phyloP scores from a whole-genome alignment of 1,139 yeast species.

The Yamadazyma songkhlaensis region DNA sequence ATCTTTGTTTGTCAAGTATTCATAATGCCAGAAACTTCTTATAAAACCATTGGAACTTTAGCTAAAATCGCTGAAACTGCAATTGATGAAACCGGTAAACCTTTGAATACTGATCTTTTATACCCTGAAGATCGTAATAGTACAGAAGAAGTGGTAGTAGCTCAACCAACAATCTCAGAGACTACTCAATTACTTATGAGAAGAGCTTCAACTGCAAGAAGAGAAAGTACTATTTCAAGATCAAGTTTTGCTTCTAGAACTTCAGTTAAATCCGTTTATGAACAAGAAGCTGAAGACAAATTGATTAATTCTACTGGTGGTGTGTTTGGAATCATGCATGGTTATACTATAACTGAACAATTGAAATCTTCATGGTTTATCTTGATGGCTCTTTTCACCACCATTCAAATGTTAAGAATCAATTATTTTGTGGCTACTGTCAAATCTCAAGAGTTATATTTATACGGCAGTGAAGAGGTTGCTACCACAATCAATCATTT shows the following conservation, averaged over 20 bases:
- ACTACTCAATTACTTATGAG: slow-evolving; percentile 42
- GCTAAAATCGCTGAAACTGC: slow-evolving; percentile 71
- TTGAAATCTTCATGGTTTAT: slow-evolving; percentile 74
- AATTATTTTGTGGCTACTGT: slow-evolving; percentile 91
- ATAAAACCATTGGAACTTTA: slow-evolving; percentile 66
- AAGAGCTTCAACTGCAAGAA: slow-evolving; percentile 28
- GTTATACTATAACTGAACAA: slow-evolving; percentile 58
- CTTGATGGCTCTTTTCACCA: slow-evolving; percentile 73
- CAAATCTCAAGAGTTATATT: slow-evolving; percentile 70
- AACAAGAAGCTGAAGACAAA: slow-evolving; percentile 60
- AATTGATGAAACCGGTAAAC: slow-evolving; percentile 59
- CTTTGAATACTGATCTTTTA: slow-evolving; percentile 39
- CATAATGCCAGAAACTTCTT: slow-evolving; percentile 76
- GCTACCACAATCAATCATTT: slow-evolving; percentile 67
- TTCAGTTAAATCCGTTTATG: slow-evolving; percentile 56
- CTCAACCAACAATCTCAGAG: slow-evolving; percentile 42
- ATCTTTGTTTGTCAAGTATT: slow-evolving; percentile 69
- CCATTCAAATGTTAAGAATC: slow-evolving; percentile 85
- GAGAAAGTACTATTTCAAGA: slow-evolving; percentile 37
- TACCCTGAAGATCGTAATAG: slow-evolving; percentile 36
- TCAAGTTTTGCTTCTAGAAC: slow-evolving; percentile 29
- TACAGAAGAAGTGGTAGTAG: slow-evolving; percentile 3
- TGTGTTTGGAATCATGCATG: slow-evolving; percentile 83
- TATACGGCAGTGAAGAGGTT: slow-evolving; percentile 47
- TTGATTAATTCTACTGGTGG: slow-evolving; percentile 62